Evolutionary conservation across 306 rosid genomes (phyloP).

Genomic region (Hippophae rhamnoides): DNA sequence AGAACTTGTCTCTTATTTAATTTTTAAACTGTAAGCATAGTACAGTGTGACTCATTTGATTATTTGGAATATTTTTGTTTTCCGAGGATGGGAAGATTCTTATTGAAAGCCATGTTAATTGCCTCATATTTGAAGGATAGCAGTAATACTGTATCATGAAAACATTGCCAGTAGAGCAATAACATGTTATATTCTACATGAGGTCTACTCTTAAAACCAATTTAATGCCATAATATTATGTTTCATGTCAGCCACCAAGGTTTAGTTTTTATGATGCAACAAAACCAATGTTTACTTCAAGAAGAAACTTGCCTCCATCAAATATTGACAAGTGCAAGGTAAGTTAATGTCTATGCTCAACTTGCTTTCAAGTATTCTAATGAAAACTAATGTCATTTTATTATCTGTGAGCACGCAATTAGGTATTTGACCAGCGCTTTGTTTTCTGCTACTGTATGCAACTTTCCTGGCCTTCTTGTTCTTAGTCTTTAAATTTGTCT

Average conservation of each 20-base stretch:
- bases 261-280: slow-evolving; percentile 84
- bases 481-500: slow-evolving; percentile 6
- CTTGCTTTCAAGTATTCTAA: slow-evolving; percentile 7
- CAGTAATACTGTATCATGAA: neutral
- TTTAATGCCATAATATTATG: neutral
- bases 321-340: slow-evolving; percentile 86
- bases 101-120: too few species aligned
- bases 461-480: neutral
- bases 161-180: neutral
- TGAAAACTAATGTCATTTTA: neutral
- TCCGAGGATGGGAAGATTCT: too few species aligned
- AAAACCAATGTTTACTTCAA: slow-evolving; percentile 81
- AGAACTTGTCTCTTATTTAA: too few species aligned
- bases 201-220: neutral
- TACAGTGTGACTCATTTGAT: too few species aligned
- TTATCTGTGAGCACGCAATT: slow-evolving; percentile 1
- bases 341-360: slow-evolving; percentile 16
- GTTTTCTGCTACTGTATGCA: neutral
- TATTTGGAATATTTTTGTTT: too few species aligned
- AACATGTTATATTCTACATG: neutral
- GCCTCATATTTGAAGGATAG: too few species aligned
- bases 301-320: slow-evolving; percentile 92
- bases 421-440: neutral
- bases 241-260: slow-evolving; percentile 35
- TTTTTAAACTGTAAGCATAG: too few species aligned